Percentiles rank a stretch among this genome's conserved stretches.
Conservation (phyloP, 768 basidiomycete genomes). For the Suillus clintonianus region DNA sequence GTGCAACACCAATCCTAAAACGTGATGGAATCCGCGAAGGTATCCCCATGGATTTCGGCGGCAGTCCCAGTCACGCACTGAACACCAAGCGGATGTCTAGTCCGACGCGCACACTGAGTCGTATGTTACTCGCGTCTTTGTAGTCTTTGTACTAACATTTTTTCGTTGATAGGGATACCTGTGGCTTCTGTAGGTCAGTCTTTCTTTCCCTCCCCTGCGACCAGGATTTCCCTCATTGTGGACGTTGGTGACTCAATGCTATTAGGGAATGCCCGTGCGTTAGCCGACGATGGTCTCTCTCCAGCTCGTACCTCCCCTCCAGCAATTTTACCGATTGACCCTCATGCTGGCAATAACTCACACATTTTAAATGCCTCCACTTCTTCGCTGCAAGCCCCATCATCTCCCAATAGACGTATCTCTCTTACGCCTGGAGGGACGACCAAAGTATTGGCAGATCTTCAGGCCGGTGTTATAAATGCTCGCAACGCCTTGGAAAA, state of each 20-base stretch:
- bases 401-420: slow-evolving; percentile 53
- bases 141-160: slow-evolving; percentile 10
- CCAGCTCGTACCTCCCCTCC: slow-evolving; percentile 36
- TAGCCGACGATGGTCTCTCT: slow-evolving; percentile 71
- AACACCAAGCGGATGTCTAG: slow-evolving; percentile 59
- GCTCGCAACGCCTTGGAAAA: slow-evolving; percentile 84
- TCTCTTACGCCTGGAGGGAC: slow-evolving; percentile 77
- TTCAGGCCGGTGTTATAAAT: slow-evolving; percentile 81
- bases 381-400: slow-evolving; percentile 42
- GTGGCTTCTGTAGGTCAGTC: slow-evolving; percentile 75
- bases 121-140: slow-evolving; percentile 47
- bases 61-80: slow-evolving; percentile 38
- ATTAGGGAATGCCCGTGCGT: slow-evolving; percentile 79
- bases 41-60: slow-evolving; percentile 60
- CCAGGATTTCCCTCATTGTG: slow-evolving; percentile 19
- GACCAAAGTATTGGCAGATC: slow-evolving; percentile 84
- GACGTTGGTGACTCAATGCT: slow-evolving; percentile 17
- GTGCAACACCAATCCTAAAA: slow-evolving; percentile 36
- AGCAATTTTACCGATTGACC: slow-evolving; percentile 35
- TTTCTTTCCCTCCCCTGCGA: slow-evolving; percentile 6
- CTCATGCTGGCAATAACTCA: slow-evolving; percentile 27
- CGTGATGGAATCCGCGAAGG: slow-evolving; percentile 73
- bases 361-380: slow-evolving; percentile 36
- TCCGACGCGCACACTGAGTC: slow-evolving; percentile 77
- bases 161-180: slow-evolving; percentile 66